These are phyloP conservation scores for Penicillium salamii DNA, from an alignment of 495 filamentous ascomycete species.

Conservation along the genomic window DNA sequence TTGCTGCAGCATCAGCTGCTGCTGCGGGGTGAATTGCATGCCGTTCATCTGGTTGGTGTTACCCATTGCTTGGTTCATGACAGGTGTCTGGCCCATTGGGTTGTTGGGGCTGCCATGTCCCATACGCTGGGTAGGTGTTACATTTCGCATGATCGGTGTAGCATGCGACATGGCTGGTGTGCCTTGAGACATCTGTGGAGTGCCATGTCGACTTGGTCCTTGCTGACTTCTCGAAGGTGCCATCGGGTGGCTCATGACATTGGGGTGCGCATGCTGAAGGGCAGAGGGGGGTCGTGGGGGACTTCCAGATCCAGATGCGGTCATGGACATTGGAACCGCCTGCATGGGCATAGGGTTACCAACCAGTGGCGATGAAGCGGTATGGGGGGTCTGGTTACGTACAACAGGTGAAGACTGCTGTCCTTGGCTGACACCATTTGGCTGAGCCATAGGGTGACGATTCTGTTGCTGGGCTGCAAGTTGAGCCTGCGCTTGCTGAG, in stretches of 20 bases:
- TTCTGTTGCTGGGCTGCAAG: slow-evolving; percentile 47
- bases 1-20: slow-evolving; percentile 43
- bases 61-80: slow-evolving; percentile 55
- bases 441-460: slow-evolving; percentile 47
- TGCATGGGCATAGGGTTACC: slow-evolving; percentile 49
- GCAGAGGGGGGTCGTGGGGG: slow-evolving; percentile 76
- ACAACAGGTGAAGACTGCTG: slow-evolving; percentile 76
- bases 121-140: slow-evolving; percentile 70
- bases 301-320: slow-evolving; percentile 72
- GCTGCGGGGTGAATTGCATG: slow-evolving; percentile 41
- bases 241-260: slow-evolving; percentile 70
- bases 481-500: slow-evolving; percentile 51
- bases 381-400: slow-evolving; percentile 76
- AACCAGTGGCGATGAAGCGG: slow-evolving; percentile 72
- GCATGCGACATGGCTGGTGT: slow-evolving; percentile 76
- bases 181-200: slow-evolving; percentile 74
- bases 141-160: slow-evolving; percentile 66
- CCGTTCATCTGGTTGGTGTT: slow-evolving; percentile 39
- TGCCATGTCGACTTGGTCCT: slow-evolving; percentile 69
- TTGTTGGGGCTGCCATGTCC: slow-evolving; percentile 66
- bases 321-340: slow-evolving; percentile 73
- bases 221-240: slow-evolving; percentile 76
- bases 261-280: slow-evolving; percentile 65
- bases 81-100: slow-evolving; percentile 55
- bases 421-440: slow-evolving; percentile 62